These are phyloP conservation scores for Fusarium agapanthi DNA, from an alignment of 2,329 filamentous ascomycete genomes.

Conservation along the genomic window DNA sequence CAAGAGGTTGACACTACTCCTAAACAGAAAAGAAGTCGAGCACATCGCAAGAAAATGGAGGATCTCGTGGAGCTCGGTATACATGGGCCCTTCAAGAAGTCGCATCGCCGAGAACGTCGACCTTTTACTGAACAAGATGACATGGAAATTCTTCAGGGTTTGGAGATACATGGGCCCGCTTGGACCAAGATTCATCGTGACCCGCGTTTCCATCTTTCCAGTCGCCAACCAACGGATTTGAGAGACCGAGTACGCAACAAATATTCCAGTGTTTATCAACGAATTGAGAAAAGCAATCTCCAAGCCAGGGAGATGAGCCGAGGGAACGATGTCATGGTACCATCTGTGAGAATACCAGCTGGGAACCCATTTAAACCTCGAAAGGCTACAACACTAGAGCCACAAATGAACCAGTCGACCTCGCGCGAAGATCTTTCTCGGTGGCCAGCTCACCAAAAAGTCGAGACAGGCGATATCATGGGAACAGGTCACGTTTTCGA, in stretches of 20 bases:
- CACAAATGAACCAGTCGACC: constrained; percentile 51
- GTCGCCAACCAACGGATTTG: constrained; percentile 68
- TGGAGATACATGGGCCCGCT: constrained; percentile 67
- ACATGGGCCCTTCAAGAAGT: constrained; percentile 69
- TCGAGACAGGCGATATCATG: constrained; percentile 43
- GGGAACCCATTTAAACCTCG: constrained; percentile 54
- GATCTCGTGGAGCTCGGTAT: constrained; percentile 68
- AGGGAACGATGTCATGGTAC: constrained; percentile 58
- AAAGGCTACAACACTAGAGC: constrained; percentile 50
- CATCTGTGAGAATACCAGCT: constrained; percentile 60
- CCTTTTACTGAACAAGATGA: constrained; percentile 72
- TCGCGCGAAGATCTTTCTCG: constrained; percentile 59
- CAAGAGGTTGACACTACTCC: constrained; percentile 47
- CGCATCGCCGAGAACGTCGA: constrained; percentile 65
- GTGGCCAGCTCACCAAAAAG: constrained; percentile 51
- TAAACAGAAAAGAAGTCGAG: constrained; percentile 60
- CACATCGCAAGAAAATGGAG: constrained; percentile 64
- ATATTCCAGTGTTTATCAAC: constrained; percentile 65
- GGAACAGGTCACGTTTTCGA: constrained; percentile 50
- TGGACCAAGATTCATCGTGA: constrained; percentile 74
- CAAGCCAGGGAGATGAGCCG: constrained; percentile 54
- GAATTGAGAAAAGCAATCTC: constrained; percentile 64
- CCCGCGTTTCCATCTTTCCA: constrained; percentile 64
- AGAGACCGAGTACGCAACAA: constrained; percentile 72
- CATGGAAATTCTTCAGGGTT: constrained; percentile 67